Evolutionary conservation across 1,139 yeast genomes (phyloP).

Genomic region (Candida tetrigidarum): DNA sequence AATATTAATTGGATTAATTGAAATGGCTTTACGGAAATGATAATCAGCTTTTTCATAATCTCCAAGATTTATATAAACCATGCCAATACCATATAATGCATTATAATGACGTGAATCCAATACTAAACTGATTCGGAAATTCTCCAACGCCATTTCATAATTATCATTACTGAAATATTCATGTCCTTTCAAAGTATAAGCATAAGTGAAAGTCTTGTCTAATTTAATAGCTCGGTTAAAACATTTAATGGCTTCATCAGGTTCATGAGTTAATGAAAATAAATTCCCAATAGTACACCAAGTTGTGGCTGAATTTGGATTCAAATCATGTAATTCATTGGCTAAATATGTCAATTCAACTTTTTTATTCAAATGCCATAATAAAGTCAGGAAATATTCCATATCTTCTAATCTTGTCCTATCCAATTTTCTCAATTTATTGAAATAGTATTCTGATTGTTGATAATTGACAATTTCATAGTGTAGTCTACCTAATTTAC

Average conservation of each 20-base stretch:
- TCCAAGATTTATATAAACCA: slow-evolving; percentile 89
- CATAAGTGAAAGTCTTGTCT: slow-evolving; percentile 80
- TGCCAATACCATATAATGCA: slow-evolving; percentile 95
- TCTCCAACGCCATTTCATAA: slow-evolving; percentile 84
- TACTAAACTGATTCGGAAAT: slow-evolving; percentile 78
- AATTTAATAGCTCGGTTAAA: slow-evolving; percentile 78
- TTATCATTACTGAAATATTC: slow-evolving; percentile 90
- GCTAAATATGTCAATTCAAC: slow-evolving; percentile 82
- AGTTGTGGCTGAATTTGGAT: slow-evolving; percentile 72
- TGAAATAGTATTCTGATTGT: slow-evolving; percentile 69
- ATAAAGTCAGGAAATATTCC: slow-evolving; percentile 87
- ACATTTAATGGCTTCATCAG: slow-evolving; percentile 89
- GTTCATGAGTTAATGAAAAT: slow-evolving; percentile 80
- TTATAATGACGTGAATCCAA: slow-evolving; percentile 87
- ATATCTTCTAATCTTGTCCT: slow-evolving; percentile 85
- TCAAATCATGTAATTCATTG: slow-evolving; percentile 75
- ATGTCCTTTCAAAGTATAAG: slow-evolving; percentile 93
- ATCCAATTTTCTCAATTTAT: slow-evolving; percentile 65
- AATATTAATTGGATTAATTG: slow-evolving; percentile 88
- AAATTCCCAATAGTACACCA: slow-evolving; percentile 95
- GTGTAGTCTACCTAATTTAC: slow-evolving; percentile 78
- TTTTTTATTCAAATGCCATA: slow-evolving; percentile 92
- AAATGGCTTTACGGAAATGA: slow-evolving; percentile 85
- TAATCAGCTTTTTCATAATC: slow-evolving; percentile 83
- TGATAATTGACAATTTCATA: slow-evolving; percentile 89